Evolutionary conservation across 192 early-diverging fungal species (phyloP), one percentile per base, ranked within the genome.

Genomic region (Helicostylum pulchrum): DNA sequence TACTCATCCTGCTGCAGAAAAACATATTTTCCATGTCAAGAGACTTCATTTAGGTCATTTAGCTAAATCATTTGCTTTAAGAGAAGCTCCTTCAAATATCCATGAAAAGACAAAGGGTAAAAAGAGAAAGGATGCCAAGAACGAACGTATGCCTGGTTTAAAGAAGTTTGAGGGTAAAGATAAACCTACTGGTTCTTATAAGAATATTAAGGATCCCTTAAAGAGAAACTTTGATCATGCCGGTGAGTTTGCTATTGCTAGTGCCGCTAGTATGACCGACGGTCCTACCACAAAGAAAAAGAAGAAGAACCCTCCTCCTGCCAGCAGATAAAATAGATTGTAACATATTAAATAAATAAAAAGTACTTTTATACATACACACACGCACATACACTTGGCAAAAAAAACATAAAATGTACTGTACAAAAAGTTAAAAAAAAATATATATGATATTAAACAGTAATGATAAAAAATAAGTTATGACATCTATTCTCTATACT

Each of bases 41-140:
- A 91, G 92, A 62, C 77, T 99, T 67, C 97, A 99, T 77, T 79
- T 98, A 60, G 97, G 97, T 5, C 97, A 99, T 71, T 75, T 96
- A 64, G 97, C 96, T 51, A 98, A 98, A 77, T 81, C 88, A 17
- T 99, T 99, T 87, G 94, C 85, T n/a, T 78, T 99, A 52, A 85
- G 94, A 23, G 97, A 98, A 67, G 88, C 93, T 3, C 97, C 97
- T 3, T 85, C 85, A 19, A 78, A 88, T 57, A 75, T 85, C 30
- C 76, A 78, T 32, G 78, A 79, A 58, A 65, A 68, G 19, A 79
- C 68, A 48, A 78, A 83, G 50, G 53, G 53, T 44, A 61, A 66
- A 42, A 71, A 75, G 68, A 75, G 62, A 43, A 70, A 65, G 50
- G 51, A 75, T 3, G 68, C 67, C 15, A 66, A 71, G 42, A 59